A percentile compares a stretch with the other conserved stretches of the same genome.
Conservation (phyloP, 2,329 filamentous ascomycete species). For the Talaromyces verruculosus region DNA sequence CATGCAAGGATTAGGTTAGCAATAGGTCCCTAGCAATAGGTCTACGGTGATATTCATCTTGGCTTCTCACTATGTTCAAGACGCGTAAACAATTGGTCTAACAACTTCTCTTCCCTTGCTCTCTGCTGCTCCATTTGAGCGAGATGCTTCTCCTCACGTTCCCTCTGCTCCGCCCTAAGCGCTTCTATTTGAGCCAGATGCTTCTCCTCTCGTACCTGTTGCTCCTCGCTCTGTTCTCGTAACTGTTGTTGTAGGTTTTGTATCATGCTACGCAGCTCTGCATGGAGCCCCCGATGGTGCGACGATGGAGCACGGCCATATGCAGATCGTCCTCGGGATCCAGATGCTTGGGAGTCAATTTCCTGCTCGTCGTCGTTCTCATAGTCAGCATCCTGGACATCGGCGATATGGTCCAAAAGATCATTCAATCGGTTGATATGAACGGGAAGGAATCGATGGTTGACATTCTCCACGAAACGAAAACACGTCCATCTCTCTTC, state of each 20-base stretch:
- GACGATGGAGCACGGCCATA: neutral
- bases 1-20: conserved; percentile 6
- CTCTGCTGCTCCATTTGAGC: too few relatives aligned
- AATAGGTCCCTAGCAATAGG: too few relatives aligned
- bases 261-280: conserved; percentile 12
- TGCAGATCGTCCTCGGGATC: neutral
- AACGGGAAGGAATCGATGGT: neutral
- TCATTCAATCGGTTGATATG: neutral
- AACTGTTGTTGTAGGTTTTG: conserved; percentile 1
- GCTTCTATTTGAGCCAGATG: too few relatives aligned
- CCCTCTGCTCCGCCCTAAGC: neutral
- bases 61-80: neutral
- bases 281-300: neutral
- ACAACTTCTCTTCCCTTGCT: neutral
- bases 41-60: neutral
- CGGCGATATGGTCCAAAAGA: neutral
- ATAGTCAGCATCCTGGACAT: neutral
- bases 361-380: neutral
- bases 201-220: neutral
- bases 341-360: neutral
- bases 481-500: neutral
- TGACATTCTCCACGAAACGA: conserved; percentile 4
- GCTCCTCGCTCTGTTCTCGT: neutral
- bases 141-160: neutral
- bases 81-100: neutral